Evolutionary conservation across 352 stramenopile species (phyloP).

Genomic region (Pythium aphanidermatum): DNA sequence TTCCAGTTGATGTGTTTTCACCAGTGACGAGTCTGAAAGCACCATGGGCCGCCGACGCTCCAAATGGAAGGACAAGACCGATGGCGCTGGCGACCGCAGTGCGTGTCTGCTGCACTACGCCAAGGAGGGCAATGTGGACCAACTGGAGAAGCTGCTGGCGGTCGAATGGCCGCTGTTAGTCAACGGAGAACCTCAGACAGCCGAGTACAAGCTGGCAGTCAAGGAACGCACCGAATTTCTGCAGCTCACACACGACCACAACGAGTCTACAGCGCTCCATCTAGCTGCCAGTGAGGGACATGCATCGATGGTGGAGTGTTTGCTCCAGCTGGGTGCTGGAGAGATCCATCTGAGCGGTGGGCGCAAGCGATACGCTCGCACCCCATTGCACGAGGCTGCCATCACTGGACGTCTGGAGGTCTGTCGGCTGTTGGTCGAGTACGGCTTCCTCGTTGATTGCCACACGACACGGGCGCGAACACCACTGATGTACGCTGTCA

Average conservation of each 20-base stretch:
- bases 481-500: conserved; percentile 72
- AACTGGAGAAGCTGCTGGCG: conserved; percentile 26
- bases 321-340: conserved; percentile 43
- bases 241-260: conserved; percentile 64
- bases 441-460: conserved; percentile 61
- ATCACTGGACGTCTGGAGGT: conserved; percentile 52
- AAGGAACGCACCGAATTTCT: conserved; percentile 32
- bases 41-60: conserved; percentile 56
- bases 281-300: conserved; percentile 56
- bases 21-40: not conserved
- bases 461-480: conserved; percentile 73
- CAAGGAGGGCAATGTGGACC: conserved; percentile 34
- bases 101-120: conserved; percentile 41
- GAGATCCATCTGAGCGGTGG: conserved; percentile 56
- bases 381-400: conserved; percentile 67
- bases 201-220: not conserved
- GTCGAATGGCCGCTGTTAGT: conserved; percentile 1
- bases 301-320: conserved; percentile 30
- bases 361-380: conserved; percentile 59
- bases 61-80: conserved; percentile 58
- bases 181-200: not conserved
- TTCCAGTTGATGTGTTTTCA: not conserved
- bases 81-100: conserved; percentile 20
- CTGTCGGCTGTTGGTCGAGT: conserved; percentile 44
- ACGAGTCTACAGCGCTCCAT: conserved; percentile 54